Evolutionary conservation across 192 early-diverging fungal species (phyloP), one percentile per base, ranked within the genome.

Genomic region (Mortierella alpina): DNA sequence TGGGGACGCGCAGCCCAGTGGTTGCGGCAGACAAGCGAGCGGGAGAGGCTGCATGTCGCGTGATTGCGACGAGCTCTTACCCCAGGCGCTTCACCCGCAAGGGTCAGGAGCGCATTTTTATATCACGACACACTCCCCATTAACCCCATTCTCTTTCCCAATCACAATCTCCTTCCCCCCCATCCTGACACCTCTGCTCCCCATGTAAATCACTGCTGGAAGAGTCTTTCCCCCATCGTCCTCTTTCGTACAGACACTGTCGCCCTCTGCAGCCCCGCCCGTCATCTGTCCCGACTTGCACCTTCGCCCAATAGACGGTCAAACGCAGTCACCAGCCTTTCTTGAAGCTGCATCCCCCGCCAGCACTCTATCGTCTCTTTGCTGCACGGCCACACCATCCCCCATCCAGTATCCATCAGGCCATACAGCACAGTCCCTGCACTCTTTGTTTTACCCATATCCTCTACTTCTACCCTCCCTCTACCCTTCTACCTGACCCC

Each of bases 241-340:
- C 55, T 2, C 22, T 56, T 56, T 13, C 54, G 1, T 10, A 55
- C 13, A 18, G 22, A n/a, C 13, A 2, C 22, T 7, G 31, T 31
- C 31, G 31, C 31, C 31, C 31, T 31, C 31, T 31, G 31, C 31
- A 31, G 31, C 20, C 20, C 2, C 18, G 8, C 20, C 20, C 22
- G 54, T 56, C 54, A 12, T 56, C 15, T 22, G 22, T 12, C 22
- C 7, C 13, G 8, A 13, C 13, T 22, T 20, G 22, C 54, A 56
- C 22, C 54, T 56, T 56, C 20, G 20, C 20, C 20, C 59, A 61
- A 17, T 61, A 45, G 31, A 31, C 31, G 31, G 31, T 31, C 31
- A 31, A 31, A 31, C 59, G 44, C 59, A 61, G 59, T 61, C 59
- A 61, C 59, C 11, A 6, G 7, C 44, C 31, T 9, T 40, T 61